These are phyloP conservation scores for Melocanna baccifera DNA, from an alignment of 176 grass and related monocot species.

Conservation along the genomic window DNA sequence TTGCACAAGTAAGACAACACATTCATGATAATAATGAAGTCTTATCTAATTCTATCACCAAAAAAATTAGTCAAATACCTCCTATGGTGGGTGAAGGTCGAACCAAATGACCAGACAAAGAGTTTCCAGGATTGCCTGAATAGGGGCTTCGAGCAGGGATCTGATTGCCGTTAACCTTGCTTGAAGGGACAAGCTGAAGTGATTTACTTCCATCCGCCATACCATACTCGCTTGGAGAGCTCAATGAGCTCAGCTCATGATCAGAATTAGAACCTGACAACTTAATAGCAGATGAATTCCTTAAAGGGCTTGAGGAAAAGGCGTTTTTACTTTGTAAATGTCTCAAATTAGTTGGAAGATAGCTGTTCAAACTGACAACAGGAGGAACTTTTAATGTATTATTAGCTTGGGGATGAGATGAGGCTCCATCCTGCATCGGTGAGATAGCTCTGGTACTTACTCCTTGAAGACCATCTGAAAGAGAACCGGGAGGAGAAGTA, in stretches of 20 bases:
- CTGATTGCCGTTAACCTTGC: conserved; percentile 25
- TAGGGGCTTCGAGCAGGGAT: conserved; percentile 31
- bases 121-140: conserved; percentile 30
- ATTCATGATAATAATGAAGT: neutral
- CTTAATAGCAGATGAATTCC: conserved; percentile 44
- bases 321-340: conserved; percentile 37
- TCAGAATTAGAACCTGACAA: conserved; percentile 53
- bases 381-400: conserved; percentile 35
- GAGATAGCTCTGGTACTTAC: conserved; percentile 34
- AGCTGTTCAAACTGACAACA: conserved; percentile 32
- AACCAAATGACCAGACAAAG: conserved; percentile 36
- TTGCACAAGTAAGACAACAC: conserved; percentile 40
- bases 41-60: neutral
- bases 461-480: conserved; percentile 59
- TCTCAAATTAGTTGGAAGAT: conserved; percentile 44
- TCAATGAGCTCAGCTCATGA: conserved; percentile 54
- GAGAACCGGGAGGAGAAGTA: conserved; percentile 27
- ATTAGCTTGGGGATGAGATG: conserved; percentile 41
- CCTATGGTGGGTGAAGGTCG: conserved; percentile 25
- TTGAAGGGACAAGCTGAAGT: conserved; percentile 39
- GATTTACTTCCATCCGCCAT: conserved; percentile 46
- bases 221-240: conserved; percentile 40
- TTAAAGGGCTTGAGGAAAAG: conserved; percentile 47
- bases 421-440: conserved; percentile 44
- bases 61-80: conserved; percentile 24